These are phyloP conservation scores for Ambrosia hybrid DNA, from an alignment of 140 eudicot genomes.

Conservation along the genomic window DNA sequence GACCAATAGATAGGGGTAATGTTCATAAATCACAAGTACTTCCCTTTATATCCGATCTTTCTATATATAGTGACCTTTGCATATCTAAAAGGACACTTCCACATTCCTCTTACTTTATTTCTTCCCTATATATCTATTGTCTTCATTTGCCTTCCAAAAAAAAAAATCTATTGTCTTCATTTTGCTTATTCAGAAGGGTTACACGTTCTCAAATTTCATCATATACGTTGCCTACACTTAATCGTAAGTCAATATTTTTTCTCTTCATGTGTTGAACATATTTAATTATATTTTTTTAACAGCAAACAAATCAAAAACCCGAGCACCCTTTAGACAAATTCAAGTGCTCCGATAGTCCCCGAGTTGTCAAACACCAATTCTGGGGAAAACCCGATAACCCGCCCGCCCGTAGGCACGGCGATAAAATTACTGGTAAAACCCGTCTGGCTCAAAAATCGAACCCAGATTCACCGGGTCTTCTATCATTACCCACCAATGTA, in stretches of 20 bases:
- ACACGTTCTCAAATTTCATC: constrained; percentile 15
- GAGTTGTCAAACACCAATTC: too few species aligned
- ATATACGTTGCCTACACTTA: not conserved
- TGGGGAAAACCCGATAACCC: too few species aligned
- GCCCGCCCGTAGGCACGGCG: too few species aligned
- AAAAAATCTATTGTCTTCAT: not conserved
- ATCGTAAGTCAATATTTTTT: constrained; percentile 23
- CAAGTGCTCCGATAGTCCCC: too few species aligned
- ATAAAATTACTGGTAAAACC: too few species aligned
- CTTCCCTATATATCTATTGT: not conserved
- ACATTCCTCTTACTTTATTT: not conserved
- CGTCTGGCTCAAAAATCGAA: too few species aligned
- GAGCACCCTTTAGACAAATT: too few species aligned
- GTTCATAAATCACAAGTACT: not conserved
- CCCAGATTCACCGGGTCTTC: too few species aligned
- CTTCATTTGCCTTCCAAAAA: too few species aligned
- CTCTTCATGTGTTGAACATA: not conserved
- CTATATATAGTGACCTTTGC: constrained; percentile 25
- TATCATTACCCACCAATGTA: too few species aligned
- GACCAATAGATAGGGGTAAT: too few species aligned
- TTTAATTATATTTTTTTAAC: not conserved
- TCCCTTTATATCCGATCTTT: not conserved
- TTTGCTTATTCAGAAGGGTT: constrained; percentile 2
- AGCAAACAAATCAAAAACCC: too few species aligned
- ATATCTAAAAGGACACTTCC: constrained; percentile 30